These are phyloP conservation scores for Pulveroboletus ravenelii DNA, from an alignment of 768 basidiomycete species.

Conservation along the genomic window DNA sequence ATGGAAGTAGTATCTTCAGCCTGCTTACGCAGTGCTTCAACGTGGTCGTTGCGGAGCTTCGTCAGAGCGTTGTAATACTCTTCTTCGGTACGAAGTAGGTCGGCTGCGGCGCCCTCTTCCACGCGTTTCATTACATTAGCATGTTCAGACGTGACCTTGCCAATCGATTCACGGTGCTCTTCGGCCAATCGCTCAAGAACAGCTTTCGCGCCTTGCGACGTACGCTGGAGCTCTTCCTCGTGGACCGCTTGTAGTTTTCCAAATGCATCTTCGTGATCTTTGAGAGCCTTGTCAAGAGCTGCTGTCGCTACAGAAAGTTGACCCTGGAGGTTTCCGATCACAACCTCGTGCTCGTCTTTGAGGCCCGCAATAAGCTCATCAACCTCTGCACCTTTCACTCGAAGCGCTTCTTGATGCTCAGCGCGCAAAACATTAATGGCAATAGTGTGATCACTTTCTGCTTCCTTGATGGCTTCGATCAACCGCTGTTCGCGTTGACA, in stretches of 20 bases:
- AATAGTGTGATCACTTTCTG: slow-evolving; percentile 45
- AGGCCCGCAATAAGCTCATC: slow-evolving; percentile 40
- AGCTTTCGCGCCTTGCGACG: slow-evolving; percentile 51
- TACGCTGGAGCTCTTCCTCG: slow-evolving; percentile 47
- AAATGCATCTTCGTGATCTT: slow-evolving; percentile 58
- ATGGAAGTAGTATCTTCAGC: slow-evolving; percentile 54
- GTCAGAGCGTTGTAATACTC: slow-evolving; percentile 80
- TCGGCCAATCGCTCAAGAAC: slow-evolving; percentile 43
- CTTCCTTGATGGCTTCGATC: slow-evolving; percentile 43
- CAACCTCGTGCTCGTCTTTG: slow-evolving; percentile 45
- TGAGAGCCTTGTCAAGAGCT: slow-evolving; percentile 43
- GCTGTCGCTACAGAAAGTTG: slow-evolving; percentile 43
- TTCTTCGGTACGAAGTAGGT: slow-evolving; percentile 66
- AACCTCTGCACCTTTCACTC: slow-evolving; percentile 38
- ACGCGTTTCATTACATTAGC: slow-evolving; percentile 52
- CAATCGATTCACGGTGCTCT: slow-evolving; percentile 51
- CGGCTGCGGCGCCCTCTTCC: slow-evolving; percentile 52
- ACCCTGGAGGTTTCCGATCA: slow-evolving; percentile 35
- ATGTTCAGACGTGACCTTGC: slow-evolving; percentile 50
- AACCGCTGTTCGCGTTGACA: slow-evolving; percentile 55
- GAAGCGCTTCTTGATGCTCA: slow-evolving; percentile 43
- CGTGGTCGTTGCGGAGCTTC: slow-evolving; percentile 70
- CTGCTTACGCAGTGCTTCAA: slow-evolving; percentile 57
- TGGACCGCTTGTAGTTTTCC: slow-evolving; percentile 54
- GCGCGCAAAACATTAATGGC: slow-evolving; percentile 45